phyloP scores from a whole-genome alignment of 805 yeast species.

The Nakazawaea laoshanensis region DNA sequence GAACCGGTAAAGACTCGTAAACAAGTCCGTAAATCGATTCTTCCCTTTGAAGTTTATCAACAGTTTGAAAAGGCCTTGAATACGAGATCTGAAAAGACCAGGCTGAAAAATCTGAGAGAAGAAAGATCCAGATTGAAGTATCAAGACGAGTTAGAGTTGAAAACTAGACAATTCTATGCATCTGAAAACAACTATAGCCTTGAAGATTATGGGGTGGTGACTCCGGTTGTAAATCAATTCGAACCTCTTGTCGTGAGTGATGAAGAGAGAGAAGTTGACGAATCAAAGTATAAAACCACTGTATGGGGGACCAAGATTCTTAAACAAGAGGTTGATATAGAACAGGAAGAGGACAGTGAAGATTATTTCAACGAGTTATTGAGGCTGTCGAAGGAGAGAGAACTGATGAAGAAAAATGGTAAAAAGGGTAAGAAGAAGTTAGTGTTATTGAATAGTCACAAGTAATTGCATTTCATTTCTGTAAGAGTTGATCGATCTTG shows the following conservation, averaged over 20 bases:
- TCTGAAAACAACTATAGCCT: constrained; percentile 39
- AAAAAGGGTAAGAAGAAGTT: constrained; percentile 41
- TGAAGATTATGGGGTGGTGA: constrained; percentile 30
- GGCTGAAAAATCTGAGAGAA: constrained; percentile 44
- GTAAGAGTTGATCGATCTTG: constrained; percentile 48
- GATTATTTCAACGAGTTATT: constrained; percentile 38
- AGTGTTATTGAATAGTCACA: constrained; percentile 19
- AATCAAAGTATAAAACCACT: constrained; percentile 35
- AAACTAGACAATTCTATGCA: constrained; percentile 49
- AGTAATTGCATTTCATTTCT: constrained; percentile 22
- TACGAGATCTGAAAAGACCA: constrained; percentile 44
- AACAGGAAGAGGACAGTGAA: constrained; percentile 35
- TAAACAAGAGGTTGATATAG: constrained; percentile 25
- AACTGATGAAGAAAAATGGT: constrained; percentile 23
- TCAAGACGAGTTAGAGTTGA: constrained; percentile 47
- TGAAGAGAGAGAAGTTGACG: constrained; percentile 12
- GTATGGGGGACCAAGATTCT: constrained; percentile 73
- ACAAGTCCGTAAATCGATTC: constrained; percentile 14
- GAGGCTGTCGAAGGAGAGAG: constrained; percentile 40
- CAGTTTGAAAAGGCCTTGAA: constrained; percentile 46
- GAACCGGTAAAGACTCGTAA: constrained; percentile 17
- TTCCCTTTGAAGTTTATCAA: constrained; percentile 34
- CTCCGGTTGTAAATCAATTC: constrained; percentile 27
- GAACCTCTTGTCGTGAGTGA: constrained; percentile 25
- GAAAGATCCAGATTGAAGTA: constrained; percentile 53